Evolutionary conservation across 441 rosid species (phyloP).

Genomic region (Eruca vesicaria): DNA sequence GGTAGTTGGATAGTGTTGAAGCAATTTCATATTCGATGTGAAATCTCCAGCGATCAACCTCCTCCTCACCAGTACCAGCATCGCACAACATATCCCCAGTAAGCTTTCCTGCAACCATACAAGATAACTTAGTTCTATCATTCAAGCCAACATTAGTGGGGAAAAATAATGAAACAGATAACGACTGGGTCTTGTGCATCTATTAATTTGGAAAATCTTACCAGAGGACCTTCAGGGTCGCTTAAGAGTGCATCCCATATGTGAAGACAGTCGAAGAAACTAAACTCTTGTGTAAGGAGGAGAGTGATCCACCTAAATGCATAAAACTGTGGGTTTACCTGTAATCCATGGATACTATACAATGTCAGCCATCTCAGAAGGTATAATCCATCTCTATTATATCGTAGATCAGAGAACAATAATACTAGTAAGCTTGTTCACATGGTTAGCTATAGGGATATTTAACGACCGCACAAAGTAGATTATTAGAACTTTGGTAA

Average conservation of each 20-base stretch:
- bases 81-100: conserved; percentile 91
- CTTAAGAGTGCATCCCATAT: conserved; percentile 97
- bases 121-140: neutral
- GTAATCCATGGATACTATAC: conserved; percentile 32
- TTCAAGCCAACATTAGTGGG: neutral
- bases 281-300: conserved; percentile 91
- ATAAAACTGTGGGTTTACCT: conserved; percentile 97
- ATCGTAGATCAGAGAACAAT: neutral
- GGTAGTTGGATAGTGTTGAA: conserved; percentile 87
- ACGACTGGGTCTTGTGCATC: neutral
- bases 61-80: conserved; percentile 84
- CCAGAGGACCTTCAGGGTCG: conserved; percentile 96
- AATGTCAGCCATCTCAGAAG: conserved; percentile 12
- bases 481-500: neutral
- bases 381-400: neutral
- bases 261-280: conserved; percentile 84
- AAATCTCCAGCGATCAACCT: conserved; percentile 95
- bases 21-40: conserved; percentile 91
- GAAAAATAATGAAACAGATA: neutral
- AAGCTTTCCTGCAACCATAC: conserved; percentile 68
- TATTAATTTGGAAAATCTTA: conserved; percentile 29
- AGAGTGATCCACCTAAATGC: conserved; percentile 99
- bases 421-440: neutral
- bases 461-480: neutral
- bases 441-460: neutral